Evolutionary conservation across 2,329 filamentous ascomycete genomes (phyloP).

Genomic region (Fusarium sp.): DNA sequence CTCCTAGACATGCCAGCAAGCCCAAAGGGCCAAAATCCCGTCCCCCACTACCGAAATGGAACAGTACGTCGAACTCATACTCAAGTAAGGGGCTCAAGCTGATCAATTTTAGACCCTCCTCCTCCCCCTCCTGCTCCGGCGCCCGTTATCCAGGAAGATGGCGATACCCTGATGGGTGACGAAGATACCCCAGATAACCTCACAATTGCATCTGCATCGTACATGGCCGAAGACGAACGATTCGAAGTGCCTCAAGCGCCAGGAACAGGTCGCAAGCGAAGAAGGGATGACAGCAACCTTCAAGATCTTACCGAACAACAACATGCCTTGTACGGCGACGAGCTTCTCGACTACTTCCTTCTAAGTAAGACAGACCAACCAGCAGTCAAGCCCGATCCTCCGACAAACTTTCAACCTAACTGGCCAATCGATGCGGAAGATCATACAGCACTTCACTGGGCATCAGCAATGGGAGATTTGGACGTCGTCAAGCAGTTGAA

Average conservation of each 20-base stretch:
- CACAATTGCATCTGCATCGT: constrained; percentile 85
- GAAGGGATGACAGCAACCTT: constrained; percentile 70
- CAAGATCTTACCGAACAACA: constrained; percentile 79
- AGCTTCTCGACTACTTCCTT: constrained; percentile 95
- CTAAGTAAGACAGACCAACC: constrained; percentile 82
- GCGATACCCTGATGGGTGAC: constrained; percentile 72
- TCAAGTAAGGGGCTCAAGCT: not conserved
- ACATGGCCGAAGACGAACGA: constrained; percentile 85
- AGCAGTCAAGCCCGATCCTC: constrained; percentile 79
- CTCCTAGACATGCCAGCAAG: constrained; percentile 90
- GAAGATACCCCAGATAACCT: constrained; percentile 86
- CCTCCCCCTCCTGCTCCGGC: constrained; percentile 40
- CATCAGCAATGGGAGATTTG: constrained; percentile 95
- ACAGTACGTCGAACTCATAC: constrained; percentile 41
- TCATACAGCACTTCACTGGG: constrained; percentile 96
- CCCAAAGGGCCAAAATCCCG: constrained; percentile 75
- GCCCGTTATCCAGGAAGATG: constrained; percentile 63
- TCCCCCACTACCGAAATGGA: constrained; percentile 68
- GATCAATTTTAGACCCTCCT: constrained; percentile 36
- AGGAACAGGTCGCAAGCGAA: constrained; percentile 77
- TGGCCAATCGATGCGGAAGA: constrained; percentile 92
- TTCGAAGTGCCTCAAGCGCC: constrained; percentile 74
- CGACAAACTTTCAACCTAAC: constrained; percentile 87
- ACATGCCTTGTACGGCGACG: constrained; percentile 91
- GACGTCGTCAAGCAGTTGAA: constrained; percentile 91